Percentiles rank a stretch among this genome's conserved stretches.
Evolutionary conservation across 371 early-diverging fungal genomes (phyloP).

Genomic region (Mortierella sp.): DNA sequence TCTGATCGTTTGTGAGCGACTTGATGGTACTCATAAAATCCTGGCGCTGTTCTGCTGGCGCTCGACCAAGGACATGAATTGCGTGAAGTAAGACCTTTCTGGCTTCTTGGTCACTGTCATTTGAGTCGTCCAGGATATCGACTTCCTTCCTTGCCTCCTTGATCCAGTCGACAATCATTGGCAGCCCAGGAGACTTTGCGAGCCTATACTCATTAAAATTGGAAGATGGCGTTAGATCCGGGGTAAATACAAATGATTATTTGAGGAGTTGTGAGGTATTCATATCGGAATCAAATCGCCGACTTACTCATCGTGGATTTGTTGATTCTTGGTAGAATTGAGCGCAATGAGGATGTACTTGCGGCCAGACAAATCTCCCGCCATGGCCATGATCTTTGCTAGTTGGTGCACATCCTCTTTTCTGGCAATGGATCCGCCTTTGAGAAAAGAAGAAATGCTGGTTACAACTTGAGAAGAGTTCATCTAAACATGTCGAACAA

Average conservation of each 20-base stretch:
- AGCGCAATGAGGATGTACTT: conserved; percentile 33
- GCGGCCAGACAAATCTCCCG: conserved; percentile 10
- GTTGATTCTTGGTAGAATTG: conserved; percentile 16
- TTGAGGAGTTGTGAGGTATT: background rate
- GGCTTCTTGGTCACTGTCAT: background rate
- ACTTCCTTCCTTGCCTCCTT: background rate
- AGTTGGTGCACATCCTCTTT: conserved; percentile 8
- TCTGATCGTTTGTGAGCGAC: background rate
- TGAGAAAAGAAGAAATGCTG: conserved; percentile 14
- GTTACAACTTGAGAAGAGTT: background rate
- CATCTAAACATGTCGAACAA: background rate
- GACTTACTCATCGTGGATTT: conserved; percentile 23
- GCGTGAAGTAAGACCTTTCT: background rate
- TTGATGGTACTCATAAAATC: background rate
- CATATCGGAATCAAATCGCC: background rate
- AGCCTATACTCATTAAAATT: background rate
- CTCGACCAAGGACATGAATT: background rate
- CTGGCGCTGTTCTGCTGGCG: background rate
- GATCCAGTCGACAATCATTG: background rate
- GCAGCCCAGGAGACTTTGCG: background rate
- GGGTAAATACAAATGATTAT: background rate
- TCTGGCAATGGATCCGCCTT: conserved; percentile 23
- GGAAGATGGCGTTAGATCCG: background rate
- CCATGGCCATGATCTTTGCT: conserved; percentile 22
- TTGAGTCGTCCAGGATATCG: background rate